Evolutionary conservation across 768 basidiomycete genomes (phyloP), one percentile per base, ranked within the genome.

Genomic region (Tricholoma terreum): DNA sequence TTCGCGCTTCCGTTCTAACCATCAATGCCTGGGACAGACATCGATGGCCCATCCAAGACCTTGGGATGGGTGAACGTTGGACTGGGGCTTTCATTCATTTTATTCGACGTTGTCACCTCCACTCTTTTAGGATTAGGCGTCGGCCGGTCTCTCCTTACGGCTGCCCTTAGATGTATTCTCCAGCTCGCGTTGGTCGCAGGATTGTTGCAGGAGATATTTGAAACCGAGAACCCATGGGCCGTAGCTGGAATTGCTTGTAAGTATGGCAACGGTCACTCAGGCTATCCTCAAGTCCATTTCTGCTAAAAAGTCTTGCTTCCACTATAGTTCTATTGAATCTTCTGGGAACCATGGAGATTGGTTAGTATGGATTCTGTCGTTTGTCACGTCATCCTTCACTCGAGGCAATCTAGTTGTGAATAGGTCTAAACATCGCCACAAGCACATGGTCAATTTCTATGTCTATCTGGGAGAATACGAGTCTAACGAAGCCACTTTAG

Each of bases 311-410:
- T 15, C 15, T 49, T 17, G 24, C 24, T 31, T 49, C 43, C 12
- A 53, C 14, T 19, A 6, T 55, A 89, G 88, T 83, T 50, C 65
- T 92, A 27, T 70, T 94, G 54, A 92, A 92, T 66, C 62, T 90
- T 4, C 73, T 94, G 63, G 92, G 90, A 5, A 90, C 92, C 0
- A 75, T 85, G 49, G 92, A 94, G 62, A 84, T 84, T 12, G 89
- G 89, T 86, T 57, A 57, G 80, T 72, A n/a, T 24, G 33, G 5
- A 33, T 6, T 52, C 14, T n/a, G 49, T 27, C 54, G 33, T 46
- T 45, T 15, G 14, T 33, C 5, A 27, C 15, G 27, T 34, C 14
- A 36, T 19, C 6, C 27, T 19, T 55, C 6, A 49, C 56, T 5
- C 35, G 43, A 15, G 24, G 21, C 27, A 7, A 21, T 17, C 6